A percentile compares a stretch with the other conserved stretches of the same genome.
These are phyloP conservation scores for Candida pini DNA, from an alignment of 805 yeast species.

Conservation along the genomic window DNA sequence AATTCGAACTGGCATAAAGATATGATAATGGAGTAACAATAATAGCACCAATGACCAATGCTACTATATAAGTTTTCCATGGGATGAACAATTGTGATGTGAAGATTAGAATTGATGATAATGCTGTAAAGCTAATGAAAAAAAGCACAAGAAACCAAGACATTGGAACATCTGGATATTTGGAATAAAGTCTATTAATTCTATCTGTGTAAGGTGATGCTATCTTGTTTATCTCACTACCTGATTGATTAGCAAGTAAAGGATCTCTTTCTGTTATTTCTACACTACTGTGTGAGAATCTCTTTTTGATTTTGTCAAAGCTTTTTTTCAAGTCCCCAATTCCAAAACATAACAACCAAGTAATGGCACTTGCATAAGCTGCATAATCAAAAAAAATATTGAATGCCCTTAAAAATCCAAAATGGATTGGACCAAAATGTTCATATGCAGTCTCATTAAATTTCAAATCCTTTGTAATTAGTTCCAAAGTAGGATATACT, in stretches of 20 bases:
- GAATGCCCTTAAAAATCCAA: slow-evolving; percentile 46
- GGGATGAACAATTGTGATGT: slow-evolving; percentile 29
- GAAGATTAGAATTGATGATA: slow-evolving; percentile 29
- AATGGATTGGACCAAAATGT: slow-evolving; percentile 37
- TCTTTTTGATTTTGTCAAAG: slow-evolving; percentile 5
- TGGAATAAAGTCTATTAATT: slow-evolving; percentile 35
- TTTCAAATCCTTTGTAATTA: slow-evolving; percentile 34
- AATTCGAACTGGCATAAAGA: slow-evolving; percentile 45
- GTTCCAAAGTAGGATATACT: slow-evolving; percentile 36
- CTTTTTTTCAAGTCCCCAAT: slow-evolving; percentile 15
- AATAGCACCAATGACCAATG: slow-evolving; percentile 36
- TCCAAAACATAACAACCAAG: slow-evolving; percentile 35
- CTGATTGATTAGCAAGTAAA: not conserved
- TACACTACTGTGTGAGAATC: not conserved
- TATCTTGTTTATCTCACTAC: slow-evolving; percentile 11
- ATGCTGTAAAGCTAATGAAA: slow-evolving; percentile 29
- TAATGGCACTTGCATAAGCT: slow-evolving; percentile 42
- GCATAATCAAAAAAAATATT: slow-evolving; percentile 50
- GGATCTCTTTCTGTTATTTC: not conserved
- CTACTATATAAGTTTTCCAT: slow-evolving; percentile 38
- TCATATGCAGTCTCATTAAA: slow-evolving; percentile 43
- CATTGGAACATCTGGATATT: slow-evolving; percentile 37
- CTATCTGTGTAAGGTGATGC: slow-evolving; percentile 33
- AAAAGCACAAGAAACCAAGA: slow-evolving; percentile 38
- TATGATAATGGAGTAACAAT: slow-evolving; percentile 46